Percentiles rank a stretch among this genome's conserved stretches.
Evolutionary conservation across 768 basidiomycete genomes (phyloP).

Genomic region (Psilocybe subaeruginosa): DNA sequence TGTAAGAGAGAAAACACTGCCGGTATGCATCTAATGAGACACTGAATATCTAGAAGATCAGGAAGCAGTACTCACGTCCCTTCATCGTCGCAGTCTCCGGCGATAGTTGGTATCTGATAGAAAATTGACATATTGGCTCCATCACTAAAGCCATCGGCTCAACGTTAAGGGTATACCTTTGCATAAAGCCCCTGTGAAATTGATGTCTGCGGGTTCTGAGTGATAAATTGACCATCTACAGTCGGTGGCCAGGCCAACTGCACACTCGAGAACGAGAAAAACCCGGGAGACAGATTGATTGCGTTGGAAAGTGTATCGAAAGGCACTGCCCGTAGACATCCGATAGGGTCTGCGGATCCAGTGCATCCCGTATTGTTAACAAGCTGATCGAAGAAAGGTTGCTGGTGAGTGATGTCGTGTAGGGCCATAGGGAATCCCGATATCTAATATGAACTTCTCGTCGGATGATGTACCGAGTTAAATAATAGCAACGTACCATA

Average conservation of each 20-base stretch:
- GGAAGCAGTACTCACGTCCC: constrained; percentile 34
- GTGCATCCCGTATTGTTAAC: constrained; percentile 32
- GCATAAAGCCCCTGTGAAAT: constrained; percentile 34
- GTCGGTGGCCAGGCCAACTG: constrained; percentile 34
- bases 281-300: constrained; percentile 30
- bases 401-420: constrained; percentile 12
- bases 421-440: not conserved
- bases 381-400: constrained; percentile 30
- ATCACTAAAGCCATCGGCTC: no score
- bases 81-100: constrained; percentile 42
- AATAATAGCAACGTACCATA: constrained; percentile 27
- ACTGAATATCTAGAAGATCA: not conserved
- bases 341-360: constrained; percentile 26
- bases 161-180: constrained; percentile 16
- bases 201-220: constrained; percentile 25
- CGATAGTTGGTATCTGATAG: constrained; percentile 25
- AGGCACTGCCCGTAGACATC: constrained; percentile 35
- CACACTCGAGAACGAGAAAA: constrained; percentile 32
- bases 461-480: no score
- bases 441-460: no score
- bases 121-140: no score
- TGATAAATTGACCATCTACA: constrained; percentile 39
- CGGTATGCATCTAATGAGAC: no score
- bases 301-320: constrained; percentile 32
- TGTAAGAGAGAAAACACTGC: constrained; percentile 21